These are phyloP conservation scores for Kazachstania psychrophila DNA, from an alignment of 805 yeast species.

Conservation along the genomic window DNA sequence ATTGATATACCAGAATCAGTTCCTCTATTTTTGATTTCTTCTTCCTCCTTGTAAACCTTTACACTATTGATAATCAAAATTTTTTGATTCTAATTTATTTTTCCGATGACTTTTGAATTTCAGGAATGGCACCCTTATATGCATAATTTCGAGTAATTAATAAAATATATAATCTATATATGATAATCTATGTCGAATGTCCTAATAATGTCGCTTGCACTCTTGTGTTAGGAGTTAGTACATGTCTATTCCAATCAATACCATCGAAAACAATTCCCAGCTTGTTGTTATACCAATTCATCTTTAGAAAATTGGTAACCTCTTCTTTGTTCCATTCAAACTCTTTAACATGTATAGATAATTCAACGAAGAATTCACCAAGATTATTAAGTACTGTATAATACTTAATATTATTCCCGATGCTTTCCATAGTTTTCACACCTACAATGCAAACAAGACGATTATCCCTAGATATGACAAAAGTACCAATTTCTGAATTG, in stretches of 20 bases:
- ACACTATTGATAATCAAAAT: too few relatives aligned
- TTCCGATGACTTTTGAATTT: too few relatives aligned
- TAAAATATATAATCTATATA: too few relatives aligned
- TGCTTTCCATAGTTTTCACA: background rate
- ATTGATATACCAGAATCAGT: too few relatives aligned
- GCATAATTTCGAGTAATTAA: too few relatives aligned
- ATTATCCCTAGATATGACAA: conserved; percentile 9
- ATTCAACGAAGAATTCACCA: conserved; percentile 8
- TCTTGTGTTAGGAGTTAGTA: background rate
- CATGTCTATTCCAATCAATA: conserved; percentile 1
- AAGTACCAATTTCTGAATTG: conserved; percentile 10
- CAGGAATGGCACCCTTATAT: too few relatives aligned
- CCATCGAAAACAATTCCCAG: background rate
- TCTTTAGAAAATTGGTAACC: background rate
- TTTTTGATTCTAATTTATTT: too few relatives aligned
- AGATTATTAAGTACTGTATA: conserved; percentile 11
- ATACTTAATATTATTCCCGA: conserved; percentile 1
- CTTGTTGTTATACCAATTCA: background rate
- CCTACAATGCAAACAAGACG: conserved; percentile 13
- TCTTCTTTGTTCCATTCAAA: background rate
- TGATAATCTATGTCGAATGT: background rate
- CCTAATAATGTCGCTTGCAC: background rate
- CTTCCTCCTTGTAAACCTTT: too few relatives aligned
- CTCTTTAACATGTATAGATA: background rate
- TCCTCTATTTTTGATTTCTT: too few relatives aligned